Percentiles rank a stretch among this genome's conserved stretches.
These are phyloP conservation scores for Lodderomyces margitis DNA, from an alignment of 1,139 yeast genomes.

Conservation along the genomic window DNA sequence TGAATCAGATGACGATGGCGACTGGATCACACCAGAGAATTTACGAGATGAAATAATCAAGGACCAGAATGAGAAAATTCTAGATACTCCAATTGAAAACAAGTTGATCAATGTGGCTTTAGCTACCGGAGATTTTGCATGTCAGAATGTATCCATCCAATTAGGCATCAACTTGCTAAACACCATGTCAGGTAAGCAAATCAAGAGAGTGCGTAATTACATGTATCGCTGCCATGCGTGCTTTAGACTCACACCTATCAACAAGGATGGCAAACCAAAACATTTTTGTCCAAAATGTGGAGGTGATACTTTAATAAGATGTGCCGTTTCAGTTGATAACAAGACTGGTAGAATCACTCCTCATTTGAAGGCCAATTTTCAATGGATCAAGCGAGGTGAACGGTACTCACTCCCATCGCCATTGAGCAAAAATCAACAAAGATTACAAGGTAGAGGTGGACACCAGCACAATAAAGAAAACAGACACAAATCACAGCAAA, in stretches of 20 bases:
- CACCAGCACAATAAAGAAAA: constrained; percentile 64
- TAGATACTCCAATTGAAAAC: constrained; percentile 28
- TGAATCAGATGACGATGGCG: constrained; percentile 77
- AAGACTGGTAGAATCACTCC: constrained; percentile 81
- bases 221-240: constrained; percentile 98
- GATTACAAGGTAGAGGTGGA: constrained; percentile 69
- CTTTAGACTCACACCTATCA: constrained; percentile 75
- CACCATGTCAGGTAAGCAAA: constrained; percentile 78
- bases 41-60: constrained; percentile 65
- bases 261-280: constrained; percentile 69
- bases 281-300: constrained; percentile 98
- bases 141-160: constrained; percentile 92
- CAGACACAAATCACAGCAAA: constrained; percentile 50
- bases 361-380: constrained; percentile 87
- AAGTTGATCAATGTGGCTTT: constrained; percentile 66
- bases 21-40: constrained; percentile 94
- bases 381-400: constrained; percentile 92
- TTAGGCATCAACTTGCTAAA: constrained; percentile 86
- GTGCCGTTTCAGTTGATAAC: constrained; percentile 84
- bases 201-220: constrained; percentile 81
- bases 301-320: constrained; percentile 82
- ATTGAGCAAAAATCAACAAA: constrained; percentile 59
- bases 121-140: constrained; percentile 95
- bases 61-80: constrained; percentile 51
- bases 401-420: constrained; percentile 74